Percentiles rank a stretch among this genome's conserved stretches.
phyloP scores from a whole-genome alignment of 441 rosid species.

The Aquilaria agallochum region DNA sequence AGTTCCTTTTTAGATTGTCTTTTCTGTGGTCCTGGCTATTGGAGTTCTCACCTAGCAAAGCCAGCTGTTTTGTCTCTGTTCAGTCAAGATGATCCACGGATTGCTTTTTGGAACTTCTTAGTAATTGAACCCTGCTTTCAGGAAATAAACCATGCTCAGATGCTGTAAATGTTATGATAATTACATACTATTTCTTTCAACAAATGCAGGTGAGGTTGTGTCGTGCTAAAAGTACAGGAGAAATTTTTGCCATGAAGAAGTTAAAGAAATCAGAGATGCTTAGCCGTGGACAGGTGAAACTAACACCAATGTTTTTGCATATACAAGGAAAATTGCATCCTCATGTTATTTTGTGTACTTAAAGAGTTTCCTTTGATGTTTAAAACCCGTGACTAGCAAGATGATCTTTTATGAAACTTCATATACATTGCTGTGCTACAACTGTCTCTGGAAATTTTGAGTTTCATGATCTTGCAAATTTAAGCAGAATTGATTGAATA shows the following conservation, averaged over 20 bases:
- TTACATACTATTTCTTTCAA: background rate
- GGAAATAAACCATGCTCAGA: no score
- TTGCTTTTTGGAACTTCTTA: no score
- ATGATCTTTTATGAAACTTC: no score
- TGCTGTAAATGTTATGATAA: background rate
- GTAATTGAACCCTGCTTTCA: background rate
- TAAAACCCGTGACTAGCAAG: background rate
- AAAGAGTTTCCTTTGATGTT: background rate
- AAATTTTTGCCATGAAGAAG: conserved; percentile 92
- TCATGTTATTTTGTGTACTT: background rate
- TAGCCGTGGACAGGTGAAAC: conserved; percentile 90
- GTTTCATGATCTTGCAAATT: no score
- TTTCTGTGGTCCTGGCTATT: background rate
- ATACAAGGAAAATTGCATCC: no score
- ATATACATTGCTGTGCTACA: no score
- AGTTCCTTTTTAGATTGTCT: background rate
- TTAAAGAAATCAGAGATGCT: conserved; percentile 94
- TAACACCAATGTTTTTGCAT: no score
- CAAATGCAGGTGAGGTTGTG: conserved; percentile 73
- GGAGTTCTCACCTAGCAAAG: background rate
- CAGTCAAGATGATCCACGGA: background rate
- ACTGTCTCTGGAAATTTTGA: no score
- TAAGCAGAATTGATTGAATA: no score
- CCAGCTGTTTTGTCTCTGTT: background rate
- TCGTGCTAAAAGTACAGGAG: conserved; percentile 75